Evolutionary conservation across 1,284 basidiomycete species (phyloP), one percentile per base, ranked within the genome.

Genomic region (Vanrija pseudolonga): DNA sequence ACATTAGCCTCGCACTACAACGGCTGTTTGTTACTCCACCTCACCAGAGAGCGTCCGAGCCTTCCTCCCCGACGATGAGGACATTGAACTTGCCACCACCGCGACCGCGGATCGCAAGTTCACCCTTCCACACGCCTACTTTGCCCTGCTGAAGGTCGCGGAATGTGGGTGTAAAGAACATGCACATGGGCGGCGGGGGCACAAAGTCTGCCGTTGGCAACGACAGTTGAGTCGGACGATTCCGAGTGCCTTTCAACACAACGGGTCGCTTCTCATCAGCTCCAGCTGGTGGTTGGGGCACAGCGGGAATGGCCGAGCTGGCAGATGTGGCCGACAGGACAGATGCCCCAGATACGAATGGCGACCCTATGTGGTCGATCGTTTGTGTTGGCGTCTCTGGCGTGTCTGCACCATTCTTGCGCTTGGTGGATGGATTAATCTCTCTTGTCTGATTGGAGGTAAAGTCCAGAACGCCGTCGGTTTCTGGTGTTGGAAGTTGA

Each of bases 161-260:
- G 58, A 74, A 74, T 2, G 58, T 48, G 1, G 71, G 65, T 14
- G 64, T 64, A 63, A 74, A 74, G 60, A 73, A 74, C 72, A 74
- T 73, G 59, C 72, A 74, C 72, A 74, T 74, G 2, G 72, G 72
- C 8, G 71, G 71, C 0, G 72, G 72, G 0, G 72, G 71, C 4
- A 72, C 64, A 56, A 73, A 74, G 1, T 66, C 58, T 8, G 57
- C 64, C 0, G 60, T 58, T 9, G 68, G 69, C 54, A 73, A 61
- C 11, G 60, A 41, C 8, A 71, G 32, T 38, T 64, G 59, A 18
- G 62, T 57, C 4, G 64, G 66, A 2, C 36, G 20, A 23, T 32
- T 47, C 28, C 8, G 19, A 20, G 14, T 37, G 32, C 14, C 12
- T 3, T 38, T 46, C 17, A 23, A 39, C 36, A 38, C 22, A 11